Conservation (phyloP, 2,329 filamentous ascomycete species). For the Tolypocladium guangdongense region DNA sequence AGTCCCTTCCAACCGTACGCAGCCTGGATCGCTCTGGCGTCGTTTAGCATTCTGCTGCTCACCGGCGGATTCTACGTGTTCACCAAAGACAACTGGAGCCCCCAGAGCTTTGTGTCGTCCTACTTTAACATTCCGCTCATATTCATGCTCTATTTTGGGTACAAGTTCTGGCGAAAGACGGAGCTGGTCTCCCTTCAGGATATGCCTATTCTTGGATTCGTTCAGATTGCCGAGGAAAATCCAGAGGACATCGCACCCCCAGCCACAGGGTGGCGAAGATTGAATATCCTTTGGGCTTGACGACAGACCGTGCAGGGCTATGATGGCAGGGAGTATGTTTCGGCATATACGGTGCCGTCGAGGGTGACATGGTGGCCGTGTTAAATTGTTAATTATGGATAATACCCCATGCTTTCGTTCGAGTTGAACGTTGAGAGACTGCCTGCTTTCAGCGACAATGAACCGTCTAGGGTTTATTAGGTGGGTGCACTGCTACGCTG, state of each 20-base stretch:
- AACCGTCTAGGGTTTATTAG: too few species aligned
- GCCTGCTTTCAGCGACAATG: too few species aligned
- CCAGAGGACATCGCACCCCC: conserved; percentile 2
- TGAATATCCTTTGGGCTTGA: conserved; percentile 10
- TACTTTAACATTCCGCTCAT: conserved; percentile 50
- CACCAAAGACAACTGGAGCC: conserved; percentile 48
- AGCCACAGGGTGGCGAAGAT: conserved; percentile 6
- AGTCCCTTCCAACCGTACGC: conserved; percentile 44
- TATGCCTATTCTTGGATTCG: conserved; percentile 10
- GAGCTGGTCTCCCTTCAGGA: conserved; percentile 7
- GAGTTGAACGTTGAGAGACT: too few species aligned
- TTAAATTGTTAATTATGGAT: too few species aligned
- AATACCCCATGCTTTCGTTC: too few species aligned
- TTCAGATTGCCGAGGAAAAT: conserved; percentile 5
- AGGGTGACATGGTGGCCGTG: too few species aligned
- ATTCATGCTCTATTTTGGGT: conserved; percentile 41
- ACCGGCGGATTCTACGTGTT: conserved; percentile 64
- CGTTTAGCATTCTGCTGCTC: conserved; percentile 45
- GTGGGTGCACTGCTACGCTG: too few species aligned
- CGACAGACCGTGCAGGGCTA: too few species aligned
- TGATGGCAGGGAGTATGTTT: too few species aligned
- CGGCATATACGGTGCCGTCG: too few species aligned
- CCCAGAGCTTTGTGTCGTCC: conserved; percentile 44
- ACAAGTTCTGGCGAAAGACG: conserved; percentile 31
- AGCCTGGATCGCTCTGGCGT: conserved; percentile 43